Evolutionary conservation across 495 filamentous ascomycete species (phyloP).

Genomic region (Letharia columbiana): DNA sequence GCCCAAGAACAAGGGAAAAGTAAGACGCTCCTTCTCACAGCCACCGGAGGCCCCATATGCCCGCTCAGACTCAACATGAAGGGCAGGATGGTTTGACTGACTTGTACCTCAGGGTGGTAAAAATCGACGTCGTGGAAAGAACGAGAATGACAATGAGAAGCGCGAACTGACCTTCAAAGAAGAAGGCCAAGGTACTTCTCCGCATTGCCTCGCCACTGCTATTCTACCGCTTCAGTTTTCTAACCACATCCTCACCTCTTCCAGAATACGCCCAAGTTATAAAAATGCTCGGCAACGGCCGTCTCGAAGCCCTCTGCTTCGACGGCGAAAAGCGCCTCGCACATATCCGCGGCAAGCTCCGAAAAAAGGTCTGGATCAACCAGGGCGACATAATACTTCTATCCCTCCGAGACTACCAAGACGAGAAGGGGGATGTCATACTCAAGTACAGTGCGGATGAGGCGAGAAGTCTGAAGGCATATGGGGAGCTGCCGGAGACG

Average conservation of each 20-base stretch:
- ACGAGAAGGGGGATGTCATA: constrained; percentile 98
- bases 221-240: background rate
- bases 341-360: constrained; percentile 87
- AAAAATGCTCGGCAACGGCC: constrained; percentile 98
- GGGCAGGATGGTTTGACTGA: background rate
- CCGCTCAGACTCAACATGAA: background rate
- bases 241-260: background rate
- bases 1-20: constrained; percentile 99
- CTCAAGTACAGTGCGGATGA: constrained; percentile 98
- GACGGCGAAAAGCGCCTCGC: constrained; percentile 82
- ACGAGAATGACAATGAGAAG: constrained; percentile 99
- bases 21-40: constrained; percentile 39
- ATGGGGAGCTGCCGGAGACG: constrained; percentile 91
- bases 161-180: constrained; percentile 98
- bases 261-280: constrained; percentile 97
- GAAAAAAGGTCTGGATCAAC: constrained; percentile 98
- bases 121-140: constrained; percentile 97
- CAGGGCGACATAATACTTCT: constrained; percentile 98
- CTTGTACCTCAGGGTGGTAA: constrained; percentile 71
- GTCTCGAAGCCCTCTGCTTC: constrained; percentile 94
- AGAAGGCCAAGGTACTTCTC: constrained; percentile 75
- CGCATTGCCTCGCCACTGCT: too few species aligned
- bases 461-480: constrained; percentile 87
- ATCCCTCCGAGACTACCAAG: constrained; percentile 94
- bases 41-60: constrained; percentile 9